Conservation (phyloP, 805 yeast genomes). For the Nakazawaea sp. region DNA sequence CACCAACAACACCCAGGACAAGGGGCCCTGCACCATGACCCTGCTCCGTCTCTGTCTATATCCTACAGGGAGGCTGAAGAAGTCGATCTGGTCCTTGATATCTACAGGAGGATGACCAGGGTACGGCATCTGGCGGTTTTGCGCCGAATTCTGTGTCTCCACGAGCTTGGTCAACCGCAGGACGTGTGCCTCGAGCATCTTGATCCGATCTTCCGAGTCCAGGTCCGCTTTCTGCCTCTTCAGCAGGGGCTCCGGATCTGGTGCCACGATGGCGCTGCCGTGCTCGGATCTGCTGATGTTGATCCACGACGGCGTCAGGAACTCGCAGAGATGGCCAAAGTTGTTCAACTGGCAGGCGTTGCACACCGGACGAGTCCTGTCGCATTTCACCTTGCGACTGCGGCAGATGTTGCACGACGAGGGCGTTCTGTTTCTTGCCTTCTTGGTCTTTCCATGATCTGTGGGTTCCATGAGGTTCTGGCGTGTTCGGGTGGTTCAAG, state of each 20-base stretch:
- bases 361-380: conserved; percentile 26
- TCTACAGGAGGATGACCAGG: not conserved
- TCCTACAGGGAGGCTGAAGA: not conserved
- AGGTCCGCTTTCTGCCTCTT: not conserved
- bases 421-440: conserved; percentile 33
- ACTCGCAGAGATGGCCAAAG: conserved; percentile 21
- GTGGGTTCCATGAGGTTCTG: no score
- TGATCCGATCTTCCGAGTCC: not conserved
- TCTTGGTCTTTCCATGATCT: no score
- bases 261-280: no score
- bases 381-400: conserved; percentile 38
- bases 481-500: no score
- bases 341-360: conserved; percentile 21
- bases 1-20: conserved; percentile 20
- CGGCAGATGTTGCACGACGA: conserved; percentile 42
- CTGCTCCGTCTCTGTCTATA: not conserved
- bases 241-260: not conserved
- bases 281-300: conserved; percentile 7
- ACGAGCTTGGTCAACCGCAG: not conserved
- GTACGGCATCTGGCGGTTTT: not conserved
- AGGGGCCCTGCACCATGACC: conserved; percentile 24
- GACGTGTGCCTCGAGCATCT: not conserved
- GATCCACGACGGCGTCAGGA: conserved; percentile 24
- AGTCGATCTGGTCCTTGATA: not conserved
- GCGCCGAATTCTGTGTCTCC: not conserved